Evolutionary conservation across 139 green algal genomes (phyloP).

Genomic region (Chlamydomonas incerta): DNA sequence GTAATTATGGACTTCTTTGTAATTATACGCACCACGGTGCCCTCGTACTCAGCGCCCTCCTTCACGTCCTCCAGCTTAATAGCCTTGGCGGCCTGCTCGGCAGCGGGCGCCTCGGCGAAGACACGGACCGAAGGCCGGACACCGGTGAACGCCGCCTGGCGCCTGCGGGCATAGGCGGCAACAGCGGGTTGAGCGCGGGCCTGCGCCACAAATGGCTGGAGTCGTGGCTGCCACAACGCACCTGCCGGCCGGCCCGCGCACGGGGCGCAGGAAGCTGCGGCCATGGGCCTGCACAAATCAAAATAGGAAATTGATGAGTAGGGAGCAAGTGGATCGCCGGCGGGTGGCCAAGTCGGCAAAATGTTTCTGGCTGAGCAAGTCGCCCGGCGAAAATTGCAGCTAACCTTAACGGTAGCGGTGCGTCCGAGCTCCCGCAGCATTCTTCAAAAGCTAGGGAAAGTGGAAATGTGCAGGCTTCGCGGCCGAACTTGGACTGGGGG

Average conservation of each 20-base stretch:
- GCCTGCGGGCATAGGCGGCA: background rate
- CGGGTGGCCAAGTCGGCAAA: no score
- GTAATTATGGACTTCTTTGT: background rate
- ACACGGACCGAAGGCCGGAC: conserved; percentile 13
- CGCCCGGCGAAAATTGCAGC: background rate
- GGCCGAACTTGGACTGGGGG: no score
- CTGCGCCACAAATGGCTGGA: background rate
- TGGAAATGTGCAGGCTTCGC: no score
- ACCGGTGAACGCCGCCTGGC: conserved; percentile 26
- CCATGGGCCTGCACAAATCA: conserved; percentile 6
- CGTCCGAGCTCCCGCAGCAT: conserved; percentile 21
- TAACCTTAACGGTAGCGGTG: background rate
- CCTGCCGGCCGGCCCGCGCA: conserved; percentile 30
- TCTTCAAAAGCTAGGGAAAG: background rate
- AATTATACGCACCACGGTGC: conserved; percentile 62
- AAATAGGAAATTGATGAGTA: background rate
- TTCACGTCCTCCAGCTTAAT: conserved; percentile 52
- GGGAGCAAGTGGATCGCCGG: background rate
- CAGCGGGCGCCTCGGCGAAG: conserved; percentile 43
- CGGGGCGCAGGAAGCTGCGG: conserved; percentile 13
- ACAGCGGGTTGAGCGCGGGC: no score
- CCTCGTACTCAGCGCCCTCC: conserved; percentile 61
- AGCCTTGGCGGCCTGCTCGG: conserved; percentile 8
- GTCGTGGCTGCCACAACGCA: conserved; percentile 13
- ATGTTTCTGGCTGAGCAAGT: no score